Base-by-base conservation (phyloP, 169 alveolate genomes). In the Amoebophrya sp. region DNA sequence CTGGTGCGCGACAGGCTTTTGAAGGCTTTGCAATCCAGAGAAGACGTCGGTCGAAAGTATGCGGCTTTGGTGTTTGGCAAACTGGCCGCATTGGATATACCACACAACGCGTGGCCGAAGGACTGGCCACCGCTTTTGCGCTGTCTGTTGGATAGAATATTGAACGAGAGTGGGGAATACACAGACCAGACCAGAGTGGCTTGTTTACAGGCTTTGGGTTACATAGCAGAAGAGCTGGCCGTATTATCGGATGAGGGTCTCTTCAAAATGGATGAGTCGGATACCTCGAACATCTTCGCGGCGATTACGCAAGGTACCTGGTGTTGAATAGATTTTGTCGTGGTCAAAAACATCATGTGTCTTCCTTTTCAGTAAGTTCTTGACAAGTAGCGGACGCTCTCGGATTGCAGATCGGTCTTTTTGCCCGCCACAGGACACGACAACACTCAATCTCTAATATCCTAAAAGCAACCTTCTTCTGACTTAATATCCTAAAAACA, bases 291-390 rank as follows among this genome's bases (percentile, higher is more conserved):
- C 1, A 65, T 65, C 83, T 36, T 65, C 83, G 83, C 83, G 26
- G 83, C 83, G n/a, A 65, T 65, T 36, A 36, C n/a, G 83, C 83
- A 65, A 18, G 83, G 83, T 65, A 65, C n/a, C n/a, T n/a, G n/a
- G n/a, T n/a, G n/a, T n/a, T n/a, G n/a, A n/a, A n/a, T n/a, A n/a
- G n/a, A n/a, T n/a, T n/a, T n/a, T n/a, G n/a, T n/a, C n/a, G n/a
- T n/a, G n/a, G n/a, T n/a, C n/a, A n/a, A n/a, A n/a, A n/a, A n/a
- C n/a, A n/a, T n/a, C n/a, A n/a, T n/a, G n/a, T n/a, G n/a, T n/a
- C n/a, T n/a, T n/a, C n/a, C n/a, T n/a, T n/a, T n/a, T n/a, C n/a
- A n/a, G n/a, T n/a, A n/a, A n/a, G n/a, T n/a, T n/a, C n/a, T n/a
- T n/a, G n/a, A n/a, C n/a, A n/a, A n/a, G n/a, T n/a, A n/a, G n/a